Evolutionary conservation across 495 filamentous ascomycete species (phyloP), one percentile per base, ranked within the genome.

Genomic region (Cudoniella acicularis): DNA sequence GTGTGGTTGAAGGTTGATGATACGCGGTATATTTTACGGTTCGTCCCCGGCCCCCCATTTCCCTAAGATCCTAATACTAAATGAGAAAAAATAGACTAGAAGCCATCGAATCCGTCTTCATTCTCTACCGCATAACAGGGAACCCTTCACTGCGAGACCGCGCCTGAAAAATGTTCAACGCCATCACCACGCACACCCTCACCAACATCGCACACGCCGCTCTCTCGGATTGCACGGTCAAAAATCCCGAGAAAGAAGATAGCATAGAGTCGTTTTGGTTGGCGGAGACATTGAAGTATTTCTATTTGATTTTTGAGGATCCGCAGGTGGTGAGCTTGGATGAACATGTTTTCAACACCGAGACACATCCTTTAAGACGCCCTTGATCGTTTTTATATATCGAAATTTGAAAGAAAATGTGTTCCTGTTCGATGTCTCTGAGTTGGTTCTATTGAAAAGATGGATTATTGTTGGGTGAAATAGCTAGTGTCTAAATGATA

Each of bases 241-340:
- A 52, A 1, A 63, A 70, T 1, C 69, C 70, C 9, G 54, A 54
- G 2, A 64, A 66, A 62, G 59, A 20, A 6, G 75, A 82, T 56
- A 72, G 70, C 57, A 82, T 82, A 79, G 81, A 84, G 67, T 84
- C 79, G 63, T 87, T 86, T 61, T 87, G 84, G 79, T 69, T 80
- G 52, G 86, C 89, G 6, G 90, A 95, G 72, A 94, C 91, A 20
- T 74, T 95, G 60, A 98, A 97, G 67, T 97, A 98, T 69, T 94
- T 96, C 60, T 97, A 95, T 64, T 69, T 97, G 59, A 78, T 96
- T 55, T 98, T 92, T 71, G 86, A 80, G 10, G 83, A 86, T 55
- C 85, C 87, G 4, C 76, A 82, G 57, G 64, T 84, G 54, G 72
- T 92, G 23, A 86, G 79, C 69, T 72, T 95, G 67, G 74, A 77